Evolutionary conservation across 2,329 filamentous ascomycete species (phyloP).

Genomic region (Pezicula carpinea): DNA sequence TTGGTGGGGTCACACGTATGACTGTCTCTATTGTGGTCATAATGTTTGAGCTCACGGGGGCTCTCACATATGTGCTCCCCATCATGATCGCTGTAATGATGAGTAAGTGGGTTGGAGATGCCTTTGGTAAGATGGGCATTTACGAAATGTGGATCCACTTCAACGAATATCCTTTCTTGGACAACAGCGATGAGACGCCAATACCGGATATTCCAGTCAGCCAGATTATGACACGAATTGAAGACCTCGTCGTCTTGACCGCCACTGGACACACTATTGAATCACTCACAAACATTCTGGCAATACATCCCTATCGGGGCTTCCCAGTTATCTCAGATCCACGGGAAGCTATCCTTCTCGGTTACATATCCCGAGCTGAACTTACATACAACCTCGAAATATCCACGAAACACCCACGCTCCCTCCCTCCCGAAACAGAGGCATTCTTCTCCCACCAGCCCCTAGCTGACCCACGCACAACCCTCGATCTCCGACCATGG

Average conservation of each 20-base stretch:
- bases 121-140: constrained; percentile 86
- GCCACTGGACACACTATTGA: constrained; percentile 84
- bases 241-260: constrained; percentile 84
- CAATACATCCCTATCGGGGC: constrained; percentile 74
- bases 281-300: constrained; percentile 66
- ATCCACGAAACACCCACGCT: constrained; percentile 50
- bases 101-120: constrained; percentile 96
- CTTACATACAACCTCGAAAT: constrained; percentile 74
- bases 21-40: constrained; percentile 98
- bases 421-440: constrained; percentile 66
- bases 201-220: constrained; percentile 82
- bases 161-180: constrained; percentile 91
- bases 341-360: constrained; percentile 73
- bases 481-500: constrained; percentile 89
- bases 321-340: constrained; percentile 85
- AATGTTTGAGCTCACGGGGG: constrained; percentile 97
- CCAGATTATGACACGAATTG: constrained; percentile 87
- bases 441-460: constrained; percentile 82
- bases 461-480: constrained; percentile 70
- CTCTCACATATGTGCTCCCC: constrained; percentile 90
- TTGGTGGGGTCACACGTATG: constrained; percentile 91
- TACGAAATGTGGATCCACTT: constrained; percentile 98
- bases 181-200: constrained; percentile 75
- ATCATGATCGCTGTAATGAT: constrained; percentile 99
- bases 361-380: constrained; percentile 92